Conservation (phyloP, 805 yeast species). For the Yarrowia keelungensis region DNA sequence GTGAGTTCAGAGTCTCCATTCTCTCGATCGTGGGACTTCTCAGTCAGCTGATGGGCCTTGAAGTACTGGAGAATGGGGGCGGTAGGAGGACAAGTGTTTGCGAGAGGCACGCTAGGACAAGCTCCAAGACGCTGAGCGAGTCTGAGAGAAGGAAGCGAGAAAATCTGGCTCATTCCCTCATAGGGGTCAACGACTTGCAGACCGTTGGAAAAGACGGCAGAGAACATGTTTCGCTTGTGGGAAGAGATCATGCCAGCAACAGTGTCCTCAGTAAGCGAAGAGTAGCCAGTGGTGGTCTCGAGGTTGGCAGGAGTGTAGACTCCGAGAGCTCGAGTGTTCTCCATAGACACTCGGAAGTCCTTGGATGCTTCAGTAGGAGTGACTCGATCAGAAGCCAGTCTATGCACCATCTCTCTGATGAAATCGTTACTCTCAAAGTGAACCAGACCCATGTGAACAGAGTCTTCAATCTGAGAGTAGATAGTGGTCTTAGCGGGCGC, state of each 20-base stretch:
- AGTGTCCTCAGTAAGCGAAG: neutral
- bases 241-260: constrained; percentile 16
- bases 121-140: constrained; percentile 32
- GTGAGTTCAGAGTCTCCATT: neutral
- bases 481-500: neutral
- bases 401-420: constrained; percentile 1
- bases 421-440: constrained; percentile 13
- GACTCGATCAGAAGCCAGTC: neutral
- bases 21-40: neutral
- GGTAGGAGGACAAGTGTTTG: constrained; percentile 33
- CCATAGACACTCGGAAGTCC: constrained; percentile 2
- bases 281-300: constrained; percentile 19
- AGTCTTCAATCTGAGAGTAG: constrained; percentile 17
- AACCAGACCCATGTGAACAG: constrained; percentile 7
- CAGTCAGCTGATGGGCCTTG: neutral
- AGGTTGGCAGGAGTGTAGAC: constrained; percentile 23
- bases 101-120: constrained; percentile 10
- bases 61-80: constrained; percentile 22
- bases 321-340: constrained; percentile 18
- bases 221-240: constrained; percentile 35
- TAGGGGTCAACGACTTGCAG: constrained; percentile 31
- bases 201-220: constrained; percentile 31
- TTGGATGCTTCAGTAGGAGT: neutral
- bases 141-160: constrained; percentile 28
- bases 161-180: constrained; percentile 26